Evolutionary conservation across 495 filamentous ascomycete species (phyloP), one percentile per base, ranked within the genome.

Genomic region (Daldinia childiae): DNA sequence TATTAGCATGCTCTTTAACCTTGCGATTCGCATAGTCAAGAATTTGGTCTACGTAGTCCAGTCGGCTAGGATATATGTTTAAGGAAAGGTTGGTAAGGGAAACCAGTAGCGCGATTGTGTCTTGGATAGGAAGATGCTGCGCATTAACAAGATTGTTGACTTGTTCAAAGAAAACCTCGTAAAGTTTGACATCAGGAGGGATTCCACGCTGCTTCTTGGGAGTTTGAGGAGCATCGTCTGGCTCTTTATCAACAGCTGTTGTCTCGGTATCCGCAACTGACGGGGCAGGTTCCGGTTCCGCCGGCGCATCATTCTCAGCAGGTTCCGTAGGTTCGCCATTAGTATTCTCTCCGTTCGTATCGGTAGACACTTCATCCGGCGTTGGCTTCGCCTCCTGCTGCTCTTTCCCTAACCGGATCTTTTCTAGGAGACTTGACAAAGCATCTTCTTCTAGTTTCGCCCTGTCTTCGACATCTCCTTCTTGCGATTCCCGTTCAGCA

Each of bases 81-180:
- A 99, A 85, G 12, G 95, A 93, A 55, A 99, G 87, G 75, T 98
- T 98, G 14, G 92, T 88, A 38, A 99, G 86, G 6, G 95, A 99
- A 26, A 96, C 94, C 38, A 97, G 84, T 30, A 98, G 83, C 12
- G 94, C 95, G 71, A 95, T 95, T 21, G 92, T 97, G 79, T 99
- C 95, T 78, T 97, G 93, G 60, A 99, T 97, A 4, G 93, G 90
- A 62, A 99, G 84, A 69, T 92, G 90, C 74, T 97, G 94, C 17
- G 91, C 90, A 79, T 92, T 93, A 69, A 98, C 94, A 50, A 99
- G 85, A 74, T 93, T 93, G 68, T 94, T 90, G 58, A 98, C 96
- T 76, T 99, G 95, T 52, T 96, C 92, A 76, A 97, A 97, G 82
- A 99, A 99, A 50, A 98, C 94, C 80, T 97, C 94, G 80, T 98